A percentile compares a stretch with the other conserved stretches of the same genome.
Evolutionary conservation across 2,329 filamentous ascomycete genomes (phyloP).

Genomic region (Huntiella bhutanensis): DNA sequence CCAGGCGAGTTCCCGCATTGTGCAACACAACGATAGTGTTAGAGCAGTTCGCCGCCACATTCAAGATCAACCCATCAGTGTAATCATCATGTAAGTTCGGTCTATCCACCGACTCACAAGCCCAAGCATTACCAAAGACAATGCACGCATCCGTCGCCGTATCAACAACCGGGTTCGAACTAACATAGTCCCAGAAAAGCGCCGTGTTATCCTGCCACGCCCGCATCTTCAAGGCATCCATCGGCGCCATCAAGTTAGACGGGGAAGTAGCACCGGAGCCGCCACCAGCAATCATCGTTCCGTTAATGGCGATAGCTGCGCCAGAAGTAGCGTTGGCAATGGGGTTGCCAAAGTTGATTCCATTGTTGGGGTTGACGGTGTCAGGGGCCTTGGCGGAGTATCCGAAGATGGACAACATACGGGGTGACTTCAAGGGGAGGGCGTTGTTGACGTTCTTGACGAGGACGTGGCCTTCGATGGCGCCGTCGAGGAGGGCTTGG

Average conservation of each 20-base stretch:
- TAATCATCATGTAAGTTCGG: conserved; percentile 45
- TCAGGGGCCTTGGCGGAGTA: conserved; percentile 36
- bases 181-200: conserved; percentile 40
- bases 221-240: conserved; percentile 32
- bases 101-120: conserved; percentile 52
- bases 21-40: conserved; percentile 48
- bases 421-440: conserved; percentile 32
- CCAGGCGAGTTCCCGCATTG: conserved; percentile 40
- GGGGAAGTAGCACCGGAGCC: conserved; percentile 30
- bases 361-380: conserved; percentile 21
- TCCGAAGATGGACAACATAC: conserved; percentile 38
- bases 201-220: conserved; percentile 36
- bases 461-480: conserved; percentile 43
- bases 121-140: conserved; percentile 47
- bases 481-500: conserved; percentile 30
- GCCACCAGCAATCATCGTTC: conserved; percentile 19
- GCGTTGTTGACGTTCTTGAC: conserved; percentile 40
- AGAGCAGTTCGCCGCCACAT: conserved; percentile 38
- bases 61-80: conserved; percentile 35
- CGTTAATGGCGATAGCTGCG: conserved; percentile 19
- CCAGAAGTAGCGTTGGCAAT: conserved; percentile 20
- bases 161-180: conserved; percentile 28
- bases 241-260: conserved; percentile 30
- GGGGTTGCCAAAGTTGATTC: conserved; percentile 18
- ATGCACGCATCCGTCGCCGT: conserved; percentile 43